These are phyloP conservation scores for Hypoxylon sp. DNA, from an alignment of 2,329 filamentous ascomycete species.

Conservation along the genomic window DNA sequence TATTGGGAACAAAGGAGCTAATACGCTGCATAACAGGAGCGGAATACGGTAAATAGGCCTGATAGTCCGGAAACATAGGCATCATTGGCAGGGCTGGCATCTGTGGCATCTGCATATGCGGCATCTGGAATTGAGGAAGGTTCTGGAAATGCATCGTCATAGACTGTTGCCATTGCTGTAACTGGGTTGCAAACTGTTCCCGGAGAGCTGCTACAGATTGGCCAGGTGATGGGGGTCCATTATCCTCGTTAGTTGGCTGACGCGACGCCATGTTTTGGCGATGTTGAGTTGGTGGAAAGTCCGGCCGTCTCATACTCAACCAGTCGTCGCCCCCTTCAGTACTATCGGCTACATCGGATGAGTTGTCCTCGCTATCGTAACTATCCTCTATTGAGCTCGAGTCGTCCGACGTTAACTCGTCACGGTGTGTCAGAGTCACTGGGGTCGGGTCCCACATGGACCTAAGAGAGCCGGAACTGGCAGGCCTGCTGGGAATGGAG, in stretches of 20 bases:
- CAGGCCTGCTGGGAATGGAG: constrained; percentile 70
- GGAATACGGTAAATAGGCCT: constrained; percentile 68
- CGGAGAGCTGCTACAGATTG: constrained; percentile 76
- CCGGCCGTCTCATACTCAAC: constrained; percentile 54
- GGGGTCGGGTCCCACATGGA: constrained; percentile 73
- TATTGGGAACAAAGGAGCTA: constrained; percentile 77
- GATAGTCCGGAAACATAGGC: constrained; percentile 76
- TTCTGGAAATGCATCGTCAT: constrained; percentile 76
- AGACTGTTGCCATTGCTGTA: constrained; percentile 81
- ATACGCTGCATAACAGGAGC: constrained; percentile 76
- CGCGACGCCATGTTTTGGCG: constrained; percentile 40
- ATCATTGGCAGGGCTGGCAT: constrained; percentile 67
- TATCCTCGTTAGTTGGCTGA: constrained; percentile 50
- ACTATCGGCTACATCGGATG: constrained; percentile 51
- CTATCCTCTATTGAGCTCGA: constrained; percentile 56
- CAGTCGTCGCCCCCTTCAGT: constrained; percentile 57
- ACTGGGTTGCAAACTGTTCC: constrained; percentile 78
- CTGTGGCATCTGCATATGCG: constrained; percentile 71
- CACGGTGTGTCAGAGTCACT: constrained; percentile 43
- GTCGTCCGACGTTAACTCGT: constrained; percentile 58
- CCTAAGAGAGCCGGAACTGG: constrained; percentile 74
- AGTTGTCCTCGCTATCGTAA: constrained; percentile 52
- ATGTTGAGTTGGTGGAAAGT: constrained; percentile 41
- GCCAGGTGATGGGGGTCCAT: constrained; percentile 64
- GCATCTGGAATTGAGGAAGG: constrained; percentile 70